Evolutionary conservation across 2,329 filamentous ascomycete genomes (phyloP), one percentile per base, ranked within the genome.

Genomic region (Nannizzia gypsea): DNA sequence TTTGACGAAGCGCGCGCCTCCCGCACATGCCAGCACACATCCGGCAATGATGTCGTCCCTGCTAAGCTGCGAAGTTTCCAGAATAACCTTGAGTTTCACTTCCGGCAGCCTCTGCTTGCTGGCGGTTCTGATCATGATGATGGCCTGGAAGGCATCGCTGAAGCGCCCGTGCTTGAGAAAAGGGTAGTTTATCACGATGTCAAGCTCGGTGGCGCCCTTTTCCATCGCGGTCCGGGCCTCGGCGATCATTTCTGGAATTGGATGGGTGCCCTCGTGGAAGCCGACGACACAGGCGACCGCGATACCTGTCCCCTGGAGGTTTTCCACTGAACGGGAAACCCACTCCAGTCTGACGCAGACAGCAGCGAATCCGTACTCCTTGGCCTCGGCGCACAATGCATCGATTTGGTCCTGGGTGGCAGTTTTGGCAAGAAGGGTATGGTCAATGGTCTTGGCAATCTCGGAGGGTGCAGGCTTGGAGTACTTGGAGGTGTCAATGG

Each of bases 1-100:
- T 71, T 84, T 84, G 62, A 85, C 78, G 63, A 77, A 84, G 64
- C 84, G 80, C 55, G 80, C 79, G 3, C 76, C 76, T 1, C 81
- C 81, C 36, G 77, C 73, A 15, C 76, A 77, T 1, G 79, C 77
- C 44, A 84, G 72, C 22, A 78, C 74, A 17, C 76, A 77, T 0
- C 76, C 81, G 1, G 80, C 80, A 36, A 83, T 74, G 59, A 83
- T 78, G 63, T 83, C 74, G 3, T 72, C 66, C 3, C 67, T 63
- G 2, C 67, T 68, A 17, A 84, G 72, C 65, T 81, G 77, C 0
- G 78, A 79, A 6, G 81, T 83, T 67, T 84, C 82, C 57, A 84
- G 69, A 63, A 84, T 85, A 52, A 83, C 76, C 67, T 85, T 84
- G 44, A 80, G 65, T 22, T 74, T 70, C 1, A 74, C 3, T 74